These are phyloP conservation scores for Xylaria arbuscula DNA, from an alignment of 2,329 filamentous ascomycete species.

Conservation along the genomic window DNA sequence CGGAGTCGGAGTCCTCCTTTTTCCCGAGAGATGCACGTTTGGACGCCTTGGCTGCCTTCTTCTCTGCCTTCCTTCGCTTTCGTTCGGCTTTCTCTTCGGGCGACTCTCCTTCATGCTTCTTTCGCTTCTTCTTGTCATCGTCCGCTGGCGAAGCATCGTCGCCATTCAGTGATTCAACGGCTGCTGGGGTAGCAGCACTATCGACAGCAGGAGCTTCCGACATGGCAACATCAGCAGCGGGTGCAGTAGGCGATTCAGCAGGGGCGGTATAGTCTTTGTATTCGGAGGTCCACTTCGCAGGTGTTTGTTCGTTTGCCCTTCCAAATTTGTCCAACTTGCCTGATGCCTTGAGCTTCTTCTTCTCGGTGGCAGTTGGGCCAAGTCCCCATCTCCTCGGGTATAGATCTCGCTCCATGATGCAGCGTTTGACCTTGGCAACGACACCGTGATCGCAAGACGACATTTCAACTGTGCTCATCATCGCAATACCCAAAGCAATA, in stretches of 20 bases:
- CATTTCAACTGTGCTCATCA: conserved; percentile 98
- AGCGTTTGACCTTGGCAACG: conserved; percentile 98
- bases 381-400: conserved; percentile 98
- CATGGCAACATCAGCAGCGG: conserved; percentile 58
- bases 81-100: conserved; percentile 73
- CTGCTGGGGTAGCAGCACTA: conserved; percentile 53
- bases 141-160: conserved; percentile 59
- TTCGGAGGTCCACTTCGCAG: conserved; percentile 88
- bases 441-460: conserved; percentile 97
- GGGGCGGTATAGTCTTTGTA: conserved; percentile 87
- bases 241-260: conserved; percentile 54
- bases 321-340: conserved; percentile 99
- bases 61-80: conserved; percentile 69
- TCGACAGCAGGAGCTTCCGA: conserved; percentile 55
- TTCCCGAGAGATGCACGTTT: conserved; percentile 65
- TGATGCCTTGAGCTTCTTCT: conserved; percentile 99
- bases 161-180: conserved; percentile 52
- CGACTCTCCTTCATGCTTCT: conserved; percentile 82
- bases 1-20: conserved; percentile 65
- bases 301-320: conserved; percentile 89
- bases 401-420: conserved; percentile 99
- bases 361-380: conserved; percentile 91
- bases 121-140: conserved; percentile 80
- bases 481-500: conserved; percentile 93
- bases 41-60: conserved; percentile 67